A percentile compares a stretch with the other conserved stretches of the same genome.
Conservation (phyloP, 176 grass and related monocot species). For the Elaeis guineensis region DNA sequence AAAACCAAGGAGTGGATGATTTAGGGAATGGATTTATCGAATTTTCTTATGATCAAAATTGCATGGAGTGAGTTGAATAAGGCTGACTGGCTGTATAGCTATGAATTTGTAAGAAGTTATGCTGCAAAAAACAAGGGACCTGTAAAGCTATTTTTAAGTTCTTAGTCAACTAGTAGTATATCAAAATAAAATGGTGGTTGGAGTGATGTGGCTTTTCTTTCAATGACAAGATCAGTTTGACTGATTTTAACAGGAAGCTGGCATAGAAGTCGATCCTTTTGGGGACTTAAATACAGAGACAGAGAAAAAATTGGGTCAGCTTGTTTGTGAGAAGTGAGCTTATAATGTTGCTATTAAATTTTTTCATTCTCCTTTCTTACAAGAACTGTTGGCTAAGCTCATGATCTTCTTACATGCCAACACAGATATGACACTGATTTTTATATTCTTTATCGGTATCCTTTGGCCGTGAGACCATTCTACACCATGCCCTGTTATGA, state of each 20-base stretch:
- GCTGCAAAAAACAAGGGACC: too few relatives aligned
- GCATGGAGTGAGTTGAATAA: too few relatives aligned
- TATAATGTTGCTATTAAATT: constrained; percentile 8
- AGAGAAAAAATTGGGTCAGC: constrained; percentile 83
- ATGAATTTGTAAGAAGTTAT: too few relatives aligned
- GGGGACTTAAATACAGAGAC: constrained; percentile 87
- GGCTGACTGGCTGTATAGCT: too few relatives aligned
- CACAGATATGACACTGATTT: constrained; percentile 78
- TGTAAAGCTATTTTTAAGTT: too few relatives aligned
- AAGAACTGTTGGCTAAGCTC: too few relatives aligned
- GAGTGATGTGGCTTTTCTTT: too few relatives aligned
- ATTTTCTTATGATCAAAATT: too few relatives aligned
- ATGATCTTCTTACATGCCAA: constrained; percentile 5
- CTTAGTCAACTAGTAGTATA: background rate
- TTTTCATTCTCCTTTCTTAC: background rate
- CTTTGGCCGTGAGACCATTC: constrained; percentile 82
- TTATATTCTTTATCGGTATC: constrained; percentile 85
- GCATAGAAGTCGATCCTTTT: constrained; percentile 78
- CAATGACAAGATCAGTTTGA: constrained; percentile 16
- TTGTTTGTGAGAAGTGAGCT: constrained; percentile 74
- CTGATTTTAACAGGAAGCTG: constrained; percentile 54
- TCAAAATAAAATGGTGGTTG: too few relatives aligned
- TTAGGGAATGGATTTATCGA: too few relatives aligned
- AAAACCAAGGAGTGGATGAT: too few relatives aligned
- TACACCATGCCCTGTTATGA: constrained; percentile 98